phyloP scores from a whole-genome alignment of 306 rosid genomes.

The Ammopiptanthus mongolicus region DNA sequence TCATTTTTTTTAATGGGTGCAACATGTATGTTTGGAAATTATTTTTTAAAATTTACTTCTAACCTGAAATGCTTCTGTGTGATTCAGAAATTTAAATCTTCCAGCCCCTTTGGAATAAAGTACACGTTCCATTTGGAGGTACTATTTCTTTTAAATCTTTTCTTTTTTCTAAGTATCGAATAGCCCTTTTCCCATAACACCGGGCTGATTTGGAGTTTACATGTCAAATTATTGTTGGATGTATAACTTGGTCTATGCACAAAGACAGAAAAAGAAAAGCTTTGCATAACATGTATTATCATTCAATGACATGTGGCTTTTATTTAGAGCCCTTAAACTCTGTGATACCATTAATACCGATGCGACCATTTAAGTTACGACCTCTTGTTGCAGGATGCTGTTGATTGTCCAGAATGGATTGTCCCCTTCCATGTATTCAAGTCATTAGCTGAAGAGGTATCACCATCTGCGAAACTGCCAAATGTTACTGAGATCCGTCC shows the following conservation, averaged over 20 bases:
- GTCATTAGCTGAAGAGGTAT: constrained; percentile 89
- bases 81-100: constrained; percentile 79
- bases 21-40: not conserved
- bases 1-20: not conserved
- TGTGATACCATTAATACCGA: not conserved
- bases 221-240: constrained; percentile 1
- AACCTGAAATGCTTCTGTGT: constrained; percentile 20
- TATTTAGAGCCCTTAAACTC: not conserved
- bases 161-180: not conserved
- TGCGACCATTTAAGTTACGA: not conserved
- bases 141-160: constrained; percentile 9
- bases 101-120: constrained; percentile 91
- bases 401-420: constrained; percentile 97
- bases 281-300: not conserved
- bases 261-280: not conserved
- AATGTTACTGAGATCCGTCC: not conserved
- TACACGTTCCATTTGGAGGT: constrained; percentile 95
- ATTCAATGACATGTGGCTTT: not conserved
- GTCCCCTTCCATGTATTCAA: constrained; percentile 84
- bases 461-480: not conserved
- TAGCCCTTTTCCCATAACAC: not conserved
- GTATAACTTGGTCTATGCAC: not conserved
- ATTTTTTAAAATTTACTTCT: constrained; percentile 11
- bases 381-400: constrained; percentile 73
- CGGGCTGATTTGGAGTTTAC: not conserved